A percentile compares a stretch with the other conserved stretches of the same genome.
Conservation (phyloP, 441 rosid species). For the Gossypium schwendimanii region DNA sequence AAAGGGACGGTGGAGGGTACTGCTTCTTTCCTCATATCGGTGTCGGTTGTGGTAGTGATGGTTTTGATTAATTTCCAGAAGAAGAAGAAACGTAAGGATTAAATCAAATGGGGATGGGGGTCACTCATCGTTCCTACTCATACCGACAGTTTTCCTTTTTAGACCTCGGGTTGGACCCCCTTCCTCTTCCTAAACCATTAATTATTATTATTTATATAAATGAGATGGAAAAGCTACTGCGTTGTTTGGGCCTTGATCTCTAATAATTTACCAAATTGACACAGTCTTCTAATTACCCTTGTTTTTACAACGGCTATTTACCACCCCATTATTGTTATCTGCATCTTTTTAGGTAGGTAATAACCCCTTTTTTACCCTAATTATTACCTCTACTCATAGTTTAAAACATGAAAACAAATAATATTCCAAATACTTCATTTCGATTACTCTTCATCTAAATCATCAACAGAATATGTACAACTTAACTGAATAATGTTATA, state of each 20-base stretch:
- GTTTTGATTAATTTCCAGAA: not conserved
- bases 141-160: constrained; percentile 15
- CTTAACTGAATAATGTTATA: too few relatives aligned
- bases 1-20: constrained; percentile 22
- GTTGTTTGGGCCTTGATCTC: constrained; percentile 24
- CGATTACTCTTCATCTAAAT: too few relatives aligned
- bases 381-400: too few relatives aligned
- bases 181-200: not conserved
- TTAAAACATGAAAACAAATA: too few relatives aligned
- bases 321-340: too few relatives aligned
- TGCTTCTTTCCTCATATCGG: constrained; percentile 50
- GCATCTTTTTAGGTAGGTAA: too few relatives aligned
- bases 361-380: too few relatives aligned
- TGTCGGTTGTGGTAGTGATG: constrained; percentile 17
- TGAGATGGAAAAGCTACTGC: not conserved
- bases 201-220: too few relatives aligned
- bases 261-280: constrained; percentile 27
- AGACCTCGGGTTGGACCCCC: not conserved
- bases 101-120: constrained; percentile 16
- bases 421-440: too few relatives aligned
- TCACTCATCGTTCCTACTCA: not conserved
- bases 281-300: not conserved
- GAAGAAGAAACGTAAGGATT: constrained; percentile 9
- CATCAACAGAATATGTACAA: too few relatives aligned
- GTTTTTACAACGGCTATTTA: too few relatives aligned